Evolutionary conservation across 306 rosid species (phyloP), one percentile per base, ranked within the genome.

Genomic region (Bauhinia variegata): DNA sequence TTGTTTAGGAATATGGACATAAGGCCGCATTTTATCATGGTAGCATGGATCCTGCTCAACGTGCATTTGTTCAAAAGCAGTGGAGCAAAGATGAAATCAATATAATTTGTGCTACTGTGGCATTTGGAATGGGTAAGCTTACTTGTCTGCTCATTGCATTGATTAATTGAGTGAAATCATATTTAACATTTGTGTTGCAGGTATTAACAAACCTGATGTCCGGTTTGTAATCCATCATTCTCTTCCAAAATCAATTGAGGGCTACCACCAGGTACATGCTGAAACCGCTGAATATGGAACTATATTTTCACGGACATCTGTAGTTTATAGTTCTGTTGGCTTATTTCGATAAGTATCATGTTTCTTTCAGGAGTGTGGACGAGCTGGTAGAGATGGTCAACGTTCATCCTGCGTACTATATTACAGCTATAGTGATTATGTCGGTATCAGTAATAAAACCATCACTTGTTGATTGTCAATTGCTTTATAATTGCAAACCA

Each of bases 371-470:
- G 99, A 93, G 68, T 93, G 99, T 73, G 97, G 99, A 34, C 96
- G 99, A 72, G 99, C 99, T 76, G 99, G 99, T 79, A 88, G 99
- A 82, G 99, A 93, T 75, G 99, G 99, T 75, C 99, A 74, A 63
- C 86, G 75, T 55, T 75, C 99, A 53, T 93, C 99, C 59, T 93
- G 99, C 75, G 77, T 93, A 74, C 67, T 93, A 70, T 93, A 90
- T 71, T 93, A 93, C 70, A 90, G 83, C 85, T 93, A 93, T 55
- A 80, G 96, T 68, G 99, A 93, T 56, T 93, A 88, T 82, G 97
- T 93, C 66, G 78, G 97, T 86, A 57, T 59, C 56, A 43, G 34
- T 5, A 34, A 51, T 59, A 41, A 60, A 60, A 7, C 30, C 54
- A 16, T 34, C 51, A 59, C 65, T 68, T 48, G 32, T 58, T 17